phyloP scores from a whole-genome alignment of 2,329 filamentous ascomycete genomes.

The Xenosphaeropsis pyriputrescens region DNA sequence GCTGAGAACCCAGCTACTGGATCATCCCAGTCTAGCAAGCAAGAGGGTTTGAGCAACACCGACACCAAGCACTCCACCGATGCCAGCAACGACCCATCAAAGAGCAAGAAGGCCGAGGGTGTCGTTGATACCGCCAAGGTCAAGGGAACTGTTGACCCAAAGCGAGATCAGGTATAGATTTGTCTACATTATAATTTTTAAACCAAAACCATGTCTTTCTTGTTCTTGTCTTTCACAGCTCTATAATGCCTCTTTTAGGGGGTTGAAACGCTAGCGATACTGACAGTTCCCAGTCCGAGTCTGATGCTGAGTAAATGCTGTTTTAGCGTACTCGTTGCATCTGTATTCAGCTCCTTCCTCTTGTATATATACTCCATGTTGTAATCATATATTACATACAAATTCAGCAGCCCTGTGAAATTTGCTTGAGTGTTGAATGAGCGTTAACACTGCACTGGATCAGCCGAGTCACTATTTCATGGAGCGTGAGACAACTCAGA shows the following conservation, averaged over 20 bases:
- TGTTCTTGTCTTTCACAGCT: background rate
- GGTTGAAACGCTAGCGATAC: slow-evolving; percentile 1
- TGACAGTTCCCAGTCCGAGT: background rate
- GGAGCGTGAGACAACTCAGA: too few species aligned
- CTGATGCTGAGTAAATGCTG: background rate
- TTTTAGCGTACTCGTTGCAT: background rate
- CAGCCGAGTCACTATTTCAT: too few species aligned
- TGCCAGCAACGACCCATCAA: slow-evolving; percentile 25
- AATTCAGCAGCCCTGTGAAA: too few species aligned
- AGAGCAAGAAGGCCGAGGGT: slow-evolving; percentile 43
- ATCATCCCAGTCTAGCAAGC: slow-evolving; percentile 32
- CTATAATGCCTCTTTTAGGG: slow-evolving; percentile 5
- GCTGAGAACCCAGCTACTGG: slow-evolving; percentile 17
- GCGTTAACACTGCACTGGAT: too few species aligned
- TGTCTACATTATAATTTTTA: slow-evolving; percentile 1
- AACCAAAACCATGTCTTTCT: background rate
- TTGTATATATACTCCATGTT: background rate
- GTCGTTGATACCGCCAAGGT: slow-evolving; percentile 37
- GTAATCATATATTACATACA: background rate
- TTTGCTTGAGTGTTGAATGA: too few species aligned
- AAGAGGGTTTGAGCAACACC: slow-evolving; percentile 34
- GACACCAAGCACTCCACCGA: slow-evolving; percentile 33
- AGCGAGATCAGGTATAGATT: slow-evolving; percentile 12
- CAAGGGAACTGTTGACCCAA: slow-evolving; percentile 28
- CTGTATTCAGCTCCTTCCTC: background rate